Base-by-base conservation (phyloP, 768 basidiomycete genomes). In the Artomyces pyxidatus region DNA sequence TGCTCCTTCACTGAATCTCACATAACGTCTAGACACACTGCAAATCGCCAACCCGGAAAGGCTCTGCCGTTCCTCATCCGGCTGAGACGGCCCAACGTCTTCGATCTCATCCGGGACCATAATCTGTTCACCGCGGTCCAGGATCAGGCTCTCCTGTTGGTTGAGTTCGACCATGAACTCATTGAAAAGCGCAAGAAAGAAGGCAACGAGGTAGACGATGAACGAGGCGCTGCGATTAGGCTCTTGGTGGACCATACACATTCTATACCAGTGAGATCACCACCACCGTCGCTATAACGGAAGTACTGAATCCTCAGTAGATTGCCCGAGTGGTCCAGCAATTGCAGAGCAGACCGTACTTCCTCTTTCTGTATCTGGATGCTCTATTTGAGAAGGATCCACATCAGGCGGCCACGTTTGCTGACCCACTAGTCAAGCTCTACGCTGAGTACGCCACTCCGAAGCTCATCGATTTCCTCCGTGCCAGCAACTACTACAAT, bases 41-140 rank as follows among this genome's bases (percentile, higher is more conserved):
- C 80, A 17, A 93, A 94, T 57, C 82, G 89, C 2, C 96, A 98
- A 68, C 90, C 89, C 2, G 93, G 88, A 19, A 94, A 95, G 68
- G 96, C 96, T 0, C 70, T 99, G 0, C 89, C 89, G 0, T 98
- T 80, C 68, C 90, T 85, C 70, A 74, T 99, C 14, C 79, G 89
- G 7, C 73, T 98, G 14, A 81, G 93, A 7, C 75, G 84, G 43
- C 81, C 91, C 6, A 85, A 92, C 58, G 95, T 97, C 11, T 95
- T 99, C 63, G 85, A 93, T 51, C 82, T 99, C 48, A 96, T 99
- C 58, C 75, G 86, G 29, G 91, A 96, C 47, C 74, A 96, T 61
- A 95, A 95, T 59, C 71, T 99, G 6, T 99, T 96, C 65, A 88
- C 93, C 21, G 90, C 89, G 48, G 89, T 99, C 2, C 86, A 89